Base-by-base conservation (phyloP, 2,329 filamentous ascomycete genomes). In the Fusarium buharicum region DNA sequence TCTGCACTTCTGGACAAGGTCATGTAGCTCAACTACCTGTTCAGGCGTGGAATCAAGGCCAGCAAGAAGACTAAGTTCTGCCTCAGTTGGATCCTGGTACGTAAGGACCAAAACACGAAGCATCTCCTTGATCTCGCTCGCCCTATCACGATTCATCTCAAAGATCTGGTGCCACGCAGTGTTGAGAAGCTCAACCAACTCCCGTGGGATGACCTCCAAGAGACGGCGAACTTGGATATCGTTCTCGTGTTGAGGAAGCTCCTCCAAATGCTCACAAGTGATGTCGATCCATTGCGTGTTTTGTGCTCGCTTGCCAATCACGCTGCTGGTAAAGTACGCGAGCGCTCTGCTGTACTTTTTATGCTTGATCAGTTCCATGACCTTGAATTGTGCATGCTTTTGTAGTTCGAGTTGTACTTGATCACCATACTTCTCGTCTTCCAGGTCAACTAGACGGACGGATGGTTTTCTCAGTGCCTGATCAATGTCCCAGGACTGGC, bases 221-320 rank as follows among this genome's bases (percentile, higher is more conserved):
- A 77, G 63, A 9, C 71, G 72, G 8, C 78, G 75, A 28, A 79
- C 76, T 39, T 70, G 72, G 2, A 79, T 66, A 14, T 79, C 76
- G n/a, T 71, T 76, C 13, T 75, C 70, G 2, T 71, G 69, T 8
- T 73, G 69, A 2, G 77, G 74, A 4, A 79, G 67, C 16, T 77
- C 76, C n/a, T 75, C 69, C 1, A 79, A 73, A 18, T 78, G 77
- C 45, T 78, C 73, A 28, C 74, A 77, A 2, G 77, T 76, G 4
- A 79, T 78, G 22, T 79, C 77, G 24, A 79, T 78, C 78, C 78
- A 79, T 24, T 78, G 77, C 0, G 75, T 78, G 44, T 78, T 79
- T 8, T 78, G 76, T 0, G 78, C 78, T 28, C 78, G 70, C 31
- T 72, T 76, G 0, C 77, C 78, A 6, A 79, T 77, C 3, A 79